Conservation (phyloP, 2,329 filamentous ascomycete species). For the Trichoderma koningiopsis region DNA sequence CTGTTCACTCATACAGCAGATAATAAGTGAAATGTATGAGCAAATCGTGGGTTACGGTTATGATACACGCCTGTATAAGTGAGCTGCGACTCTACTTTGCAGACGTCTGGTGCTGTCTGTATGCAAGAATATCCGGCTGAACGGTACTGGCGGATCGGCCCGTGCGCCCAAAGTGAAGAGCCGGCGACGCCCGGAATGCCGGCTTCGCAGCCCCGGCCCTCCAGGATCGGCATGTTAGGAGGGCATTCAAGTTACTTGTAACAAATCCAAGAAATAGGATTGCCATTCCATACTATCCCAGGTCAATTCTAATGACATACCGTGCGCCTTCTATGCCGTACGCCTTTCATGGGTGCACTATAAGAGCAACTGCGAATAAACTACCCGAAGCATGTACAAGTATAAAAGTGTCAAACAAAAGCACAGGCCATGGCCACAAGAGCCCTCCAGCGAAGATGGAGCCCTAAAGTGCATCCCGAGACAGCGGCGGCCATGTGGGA, state of each 20-base stretch:
- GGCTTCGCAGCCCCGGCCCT: constrained; percentile 9
- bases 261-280: not conserved
- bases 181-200: constrained; percentile 3
- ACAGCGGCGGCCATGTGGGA: not conserved
- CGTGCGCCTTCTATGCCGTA: not conserved
- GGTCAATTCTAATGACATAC: not conserved
- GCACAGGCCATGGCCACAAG: not conserved
- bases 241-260: not conserved
- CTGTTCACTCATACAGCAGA: not conserved
- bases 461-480: constrained; percentile 15
- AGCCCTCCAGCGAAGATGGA: not conserved
- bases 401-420: not conserved
- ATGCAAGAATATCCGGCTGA: constrained; percentile 2
- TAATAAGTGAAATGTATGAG: not conserved
- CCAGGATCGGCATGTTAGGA: not conserved
- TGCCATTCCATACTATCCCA: not conserved
- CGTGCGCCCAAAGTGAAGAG: constrained; percentile 1
- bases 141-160: constrained; percentile 21
- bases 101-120: not conserved
- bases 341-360: not conserved
- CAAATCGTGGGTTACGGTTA: not conserved
- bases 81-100: not conserved
- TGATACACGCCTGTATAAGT: not conserved
- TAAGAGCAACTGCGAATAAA: not conserved
- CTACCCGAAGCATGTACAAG: not conserved